phyloP scores from a whole-genome alignment of 306 rosid genomes.

The Malus sylvestris region DNA sequence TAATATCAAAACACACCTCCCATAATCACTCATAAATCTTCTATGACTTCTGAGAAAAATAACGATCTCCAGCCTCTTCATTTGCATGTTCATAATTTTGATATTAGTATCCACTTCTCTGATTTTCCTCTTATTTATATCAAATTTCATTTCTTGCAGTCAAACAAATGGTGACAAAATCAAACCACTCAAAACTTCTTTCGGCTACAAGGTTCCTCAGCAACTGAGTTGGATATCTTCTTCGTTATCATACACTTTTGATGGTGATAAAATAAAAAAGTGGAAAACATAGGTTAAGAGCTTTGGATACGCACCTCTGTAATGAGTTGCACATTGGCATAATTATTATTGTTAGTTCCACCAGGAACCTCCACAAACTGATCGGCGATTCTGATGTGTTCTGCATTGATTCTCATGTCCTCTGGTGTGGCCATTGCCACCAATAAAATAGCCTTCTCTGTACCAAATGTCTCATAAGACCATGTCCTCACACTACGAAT shows the following conservation, averaged over 20 bases:
- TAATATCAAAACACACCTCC: neutral
- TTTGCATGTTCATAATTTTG: neutral
- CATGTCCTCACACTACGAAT: conserved; percentile 92
- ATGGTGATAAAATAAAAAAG: neutral
- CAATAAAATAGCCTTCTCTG: conserved; percentile 90
- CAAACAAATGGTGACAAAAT: neutral
- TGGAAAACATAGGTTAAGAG: neutral
- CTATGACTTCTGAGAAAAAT: neutral
- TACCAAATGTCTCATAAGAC: conserved; percentile 94
- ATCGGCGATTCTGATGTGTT: conserved; percentile 98
- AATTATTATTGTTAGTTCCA: conserved; percentile 97
- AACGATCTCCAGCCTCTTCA: neutral
- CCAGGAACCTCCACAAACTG: conserved; percentile 99
- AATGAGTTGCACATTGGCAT: conserved; percentile 97
- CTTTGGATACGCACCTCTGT: conserved; percentile 62
- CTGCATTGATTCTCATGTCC: conserved; percentile 99
- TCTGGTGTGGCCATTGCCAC: conserved; percentile 99
- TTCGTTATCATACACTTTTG: neutral
- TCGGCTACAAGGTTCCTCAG: neutral
- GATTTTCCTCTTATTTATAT: neutral
- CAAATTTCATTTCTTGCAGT: neutral
- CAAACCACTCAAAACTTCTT: neutral
- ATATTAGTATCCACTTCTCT: neutral
- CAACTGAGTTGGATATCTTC: neutral
- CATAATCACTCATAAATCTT: neutral